These are phyloP conservation scores for Chaetomium cochliodes DNA, from an alignment of 495 filamentous ascomycete genomes.

Conservation along the genomic window DNA sequence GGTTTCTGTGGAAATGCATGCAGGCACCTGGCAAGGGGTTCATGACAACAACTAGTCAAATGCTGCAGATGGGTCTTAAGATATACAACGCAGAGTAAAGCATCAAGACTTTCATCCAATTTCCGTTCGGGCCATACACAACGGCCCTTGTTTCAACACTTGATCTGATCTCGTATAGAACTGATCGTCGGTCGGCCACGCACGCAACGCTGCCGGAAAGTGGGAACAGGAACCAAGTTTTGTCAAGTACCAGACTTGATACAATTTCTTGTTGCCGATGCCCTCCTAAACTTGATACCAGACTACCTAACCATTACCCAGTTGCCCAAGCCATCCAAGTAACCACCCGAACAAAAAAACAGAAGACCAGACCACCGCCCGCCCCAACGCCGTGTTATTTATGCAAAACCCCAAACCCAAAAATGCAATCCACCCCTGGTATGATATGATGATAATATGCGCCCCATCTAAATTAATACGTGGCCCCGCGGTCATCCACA, in stretches of 20 bases:
- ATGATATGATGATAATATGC: constrained; percentile 11
- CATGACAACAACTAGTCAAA: too few relatives aligned
- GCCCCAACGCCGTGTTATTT: not conserved
- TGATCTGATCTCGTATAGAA: not conserved
- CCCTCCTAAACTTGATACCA: not conserved
- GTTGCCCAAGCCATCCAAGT: not conserved
- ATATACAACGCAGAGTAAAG: too few relatives aligned
- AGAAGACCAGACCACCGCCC: not conserved
- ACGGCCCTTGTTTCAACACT: not conserved
- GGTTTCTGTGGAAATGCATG: not conserved
- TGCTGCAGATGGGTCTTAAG: too few relatives aligned
- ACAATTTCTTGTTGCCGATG: not conserved
- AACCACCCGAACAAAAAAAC: not conserved
- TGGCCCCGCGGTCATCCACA: constrained; percentile 29
- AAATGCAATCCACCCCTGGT: constrained; percentile 5
- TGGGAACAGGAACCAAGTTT: too few relatives aligned
- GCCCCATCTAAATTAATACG: constrained; percentile 13
- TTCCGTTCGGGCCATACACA: not conserved
- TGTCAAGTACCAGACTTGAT: not conserved
- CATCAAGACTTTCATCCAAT: too few relatives aligned
- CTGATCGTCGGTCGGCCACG: not conserved
- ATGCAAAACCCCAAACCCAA: not conserved
- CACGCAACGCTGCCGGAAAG: not conserved
- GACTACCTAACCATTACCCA: not conserved
- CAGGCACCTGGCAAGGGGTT: not conserved